Evolutionary conservation across 805 yeast genomes (phyloP), one percentile per base, ranked within the genome.

Genomic region (Candida succiphila): DNA sequence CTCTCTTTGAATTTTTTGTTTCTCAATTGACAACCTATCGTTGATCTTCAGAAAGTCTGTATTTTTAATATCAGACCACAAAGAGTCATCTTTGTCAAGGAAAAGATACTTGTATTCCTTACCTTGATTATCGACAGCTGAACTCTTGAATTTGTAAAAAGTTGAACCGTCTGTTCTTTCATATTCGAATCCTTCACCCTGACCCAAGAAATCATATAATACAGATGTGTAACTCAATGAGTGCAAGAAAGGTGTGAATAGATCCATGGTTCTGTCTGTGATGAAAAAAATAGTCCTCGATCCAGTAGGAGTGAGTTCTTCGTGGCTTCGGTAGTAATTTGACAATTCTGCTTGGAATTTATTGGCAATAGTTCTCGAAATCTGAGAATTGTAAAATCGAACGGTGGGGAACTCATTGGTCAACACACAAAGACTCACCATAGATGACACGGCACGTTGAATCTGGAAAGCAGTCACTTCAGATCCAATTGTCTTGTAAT

Each of bases 191-290:
- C 31, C 31, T 15, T 29, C 19, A 4, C 19, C 24, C 15, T 29
- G 25, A 4, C 18, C 25, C 5, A 29, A 17, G 19, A 80, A 57
- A 54, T 89, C 98, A 60, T 80, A 79, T 15, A 88, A 81, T 83
- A 88, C 78, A 4, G 96, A 88, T 57, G 89, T 94, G 56, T 88
- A 92, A 17, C 80, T 73, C 56, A 88, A 85, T 52, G 86, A 95
- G 54, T 92, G 97, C 35, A 88, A 57, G 30, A 92, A 52, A 0
- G 96, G 95, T 6, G 92, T 82, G 46, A 73, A 72, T 31, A 81
- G 61, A 53, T 94, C 98, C 51, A 87, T 52, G 2, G 94, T 69
- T 40, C 99, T 67, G 55, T 92, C 98, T 2, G 83, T 64, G 15
- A 92, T 73, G 23, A 92, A 55, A 42, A 89, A 66, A 0, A 83